Base-by-base conservation (phyloP, 768 basidiomycete species). In the Arthromyces matolae region DNA sequence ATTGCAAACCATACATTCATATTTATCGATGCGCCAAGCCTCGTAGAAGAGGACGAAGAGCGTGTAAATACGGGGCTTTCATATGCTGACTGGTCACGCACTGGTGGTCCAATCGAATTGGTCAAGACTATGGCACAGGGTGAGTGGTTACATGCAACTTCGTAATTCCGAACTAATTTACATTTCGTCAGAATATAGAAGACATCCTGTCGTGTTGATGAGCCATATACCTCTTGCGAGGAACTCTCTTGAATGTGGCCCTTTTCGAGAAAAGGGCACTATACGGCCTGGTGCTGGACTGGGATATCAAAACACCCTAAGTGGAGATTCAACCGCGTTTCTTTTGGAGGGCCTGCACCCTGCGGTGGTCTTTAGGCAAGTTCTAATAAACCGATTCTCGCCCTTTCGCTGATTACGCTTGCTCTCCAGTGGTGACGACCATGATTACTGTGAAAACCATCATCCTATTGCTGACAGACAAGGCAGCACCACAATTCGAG, bases 181-280 rank as follows among this genome's bases (percentile, higher is more conserved):
- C 24, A 3, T 23, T 23, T 8, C 18, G 32, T 6, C 51, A 72
- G 71, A 60, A 22, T 54, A 56, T 29, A 55, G 64, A 46, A 54
- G 47, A 16, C 66, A 74, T 28, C 84, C 87, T 0, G 64, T 78
- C n/a, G 70, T 94, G 18, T 70, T 95, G 23, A 79, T 96, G 49
- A 85, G 80, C 2, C 94, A 97, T 61, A 91, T 97, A 39, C 94
- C 94, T n/a, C 78, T 97, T 8, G 79, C 79, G 34, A 76, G 94
- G 33, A 79, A 84, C 3, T 79, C 81, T 32, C 75, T 74, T 5
- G 74, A 69, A 16, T 97, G 94, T 62, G 93, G 94, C 9, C 83
- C 84, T 0, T 63, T 81, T 18, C 79, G 93, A 37, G 93, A 96
- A 65, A 74, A 71, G 29, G 84, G 86, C 2, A 76, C 75, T 12